Conservation (phyloP, 2,329 filamentous ascomycete species). For the Apiospora rasikravindrae region DNA sequence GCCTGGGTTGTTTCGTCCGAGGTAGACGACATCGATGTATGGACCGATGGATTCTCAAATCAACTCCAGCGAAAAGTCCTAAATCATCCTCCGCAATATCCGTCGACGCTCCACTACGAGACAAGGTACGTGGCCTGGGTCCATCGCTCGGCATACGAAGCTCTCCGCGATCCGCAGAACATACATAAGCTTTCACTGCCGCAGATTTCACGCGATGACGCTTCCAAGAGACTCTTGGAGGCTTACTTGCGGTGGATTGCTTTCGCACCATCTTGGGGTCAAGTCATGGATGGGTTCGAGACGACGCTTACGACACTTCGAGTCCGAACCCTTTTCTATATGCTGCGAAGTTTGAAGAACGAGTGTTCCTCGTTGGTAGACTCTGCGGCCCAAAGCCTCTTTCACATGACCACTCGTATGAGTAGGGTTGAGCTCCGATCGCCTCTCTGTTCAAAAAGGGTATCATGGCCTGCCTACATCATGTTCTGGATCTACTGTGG, state of each 20-base stretch:
- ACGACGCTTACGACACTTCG: background rate
- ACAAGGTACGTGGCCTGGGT: background rate
- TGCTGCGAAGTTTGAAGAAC: background rate
- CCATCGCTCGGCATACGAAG: background rate
- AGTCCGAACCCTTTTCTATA: background rate
- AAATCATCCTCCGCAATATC: background rate
- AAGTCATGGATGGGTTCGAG: background rate
- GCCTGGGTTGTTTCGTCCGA: background rate
- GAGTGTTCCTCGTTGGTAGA: background rate
- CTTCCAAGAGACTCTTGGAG: background rate
- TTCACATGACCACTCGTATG: background rate
- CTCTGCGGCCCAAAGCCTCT: background rate
- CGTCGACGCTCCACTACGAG: background rate
- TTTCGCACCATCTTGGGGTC: background rate
- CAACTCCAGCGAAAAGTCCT: background rate
- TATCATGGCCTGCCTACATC: background rate
- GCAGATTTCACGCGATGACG: background rate
- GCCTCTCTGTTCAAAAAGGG: background rate
- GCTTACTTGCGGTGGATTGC: background rate
- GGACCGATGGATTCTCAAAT: background rate
- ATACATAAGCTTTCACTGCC: background rate
- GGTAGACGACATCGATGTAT: background rate
- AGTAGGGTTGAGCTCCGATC: background rate
- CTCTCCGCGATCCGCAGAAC: background rate
- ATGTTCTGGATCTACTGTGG: background rate